Conservation (phyloP, 108 stramenopile genomes). For the Conticribra weissflogii region DNA sequence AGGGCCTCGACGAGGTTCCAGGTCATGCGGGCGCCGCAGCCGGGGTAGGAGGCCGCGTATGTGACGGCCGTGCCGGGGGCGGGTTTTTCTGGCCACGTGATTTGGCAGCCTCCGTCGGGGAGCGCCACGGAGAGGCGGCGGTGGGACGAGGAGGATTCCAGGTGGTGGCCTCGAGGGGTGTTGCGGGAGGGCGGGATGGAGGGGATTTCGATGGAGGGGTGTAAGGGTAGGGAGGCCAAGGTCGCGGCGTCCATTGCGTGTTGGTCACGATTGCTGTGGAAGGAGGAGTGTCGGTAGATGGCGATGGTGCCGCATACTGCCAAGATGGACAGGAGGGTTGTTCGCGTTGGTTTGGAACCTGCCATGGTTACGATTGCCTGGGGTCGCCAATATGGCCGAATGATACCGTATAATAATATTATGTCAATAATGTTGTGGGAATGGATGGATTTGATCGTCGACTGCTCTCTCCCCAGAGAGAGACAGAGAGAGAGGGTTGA, state of each 20-base stretch:
- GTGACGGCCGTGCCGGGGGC: conserved; percentile 42
- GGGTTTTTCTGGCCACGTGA: conserved; percentile 46
- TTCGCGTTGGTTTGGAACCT: background rate
- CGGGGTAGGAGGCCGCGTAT: conserved; percentile 61
- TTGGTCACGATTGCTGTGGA: background rate
- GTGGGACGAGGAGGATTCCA: background rate
- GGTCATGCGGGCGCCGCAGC: conserved; percentile 56
- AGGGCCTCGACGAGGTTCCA: conserved; percentile 61
- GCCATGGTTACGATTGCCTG: too few species aligned
- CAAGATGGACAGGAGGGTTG: background rate
- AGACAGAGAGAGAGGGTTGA: too few species aligned
- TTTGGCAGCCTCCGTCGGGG: conserved; percentile 48
- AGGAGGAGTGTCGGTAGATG: background rate
- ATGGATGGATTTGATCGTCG: too few species aligned
- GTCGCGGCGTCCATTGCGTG: background rate
- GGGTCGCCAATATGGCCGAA: too few species aligned
- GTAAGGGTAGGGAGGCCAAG: background rate
- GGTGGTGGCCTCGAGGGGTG: too few species aligned
- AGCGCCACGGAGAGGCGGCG: conserved; percentile 44
- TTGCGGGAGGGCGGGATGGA: too few species aligned
- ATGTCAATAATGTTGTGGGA: too few species aligned
- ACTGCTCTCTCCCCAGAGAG: too few species aligned
- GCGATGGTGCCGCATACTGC: background rate
- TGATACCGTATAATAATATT: too few species aligned
- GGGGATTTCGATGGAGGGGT: background rate